Conservation (phyloP, 1,284 basidiomycete genomes). For the Clitocybe nebularis region DNA sequence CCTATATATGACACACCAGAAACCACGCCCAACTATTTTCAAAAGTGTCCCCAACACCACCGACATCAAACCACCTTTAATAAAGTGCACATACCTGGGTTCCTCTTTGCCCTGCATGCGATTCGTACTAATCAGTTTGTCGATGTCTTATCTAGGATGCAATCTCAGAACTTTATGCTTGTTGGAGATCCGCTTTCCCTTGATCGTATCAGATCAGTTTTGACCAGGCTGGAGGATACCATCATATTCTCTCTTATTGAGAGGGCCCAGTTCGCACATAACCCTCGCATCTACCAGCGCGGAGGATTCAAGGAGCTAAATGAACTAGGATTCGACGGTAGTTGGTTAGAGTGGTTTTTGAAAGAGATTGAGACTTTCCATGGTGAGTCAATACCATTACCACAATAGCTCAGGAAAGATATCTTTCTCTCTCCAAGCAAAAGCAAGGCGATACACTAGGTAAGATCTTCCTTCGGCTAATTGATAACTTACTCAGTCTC, state of each 20-base stretch:
- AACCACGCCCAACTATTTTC: too few species aligned
- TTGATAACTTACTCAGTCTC: constrained; percentile 8
- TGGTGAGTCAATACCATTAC: constrained; percentile 52
- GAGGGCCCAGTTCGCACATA: constrained; percentile 94
- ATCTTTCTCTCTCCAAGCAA: constrained; percentile 52
- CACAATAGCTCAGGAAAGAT: constrained; percentile 7
- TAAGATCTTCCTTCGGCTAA: constrained; percentile 27
- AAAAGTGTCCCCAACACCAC: too few species aligned
- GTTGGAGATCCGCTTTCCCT: constrained; percentile 77
- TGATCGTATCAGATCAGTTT: constrained; percentile 81
- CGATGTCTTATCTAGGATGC: too few species aligned
- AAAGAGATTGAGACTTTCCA: constrained; percentile 93
- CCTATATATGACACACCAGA: too few species aligned
- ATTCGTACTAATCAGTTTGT: constrained; percentile 2
- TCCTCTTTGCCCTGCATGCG: constrained; percentile 1
- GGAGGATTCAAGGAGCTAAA: constrained; percentile 78
- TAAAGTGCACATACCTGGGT: neutral
- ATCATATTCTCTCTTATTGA: constrained; percentile 98
- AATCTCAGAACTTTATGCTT: constrained; percentile 68
- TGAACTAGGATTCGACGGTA: constrained; percentile 72
- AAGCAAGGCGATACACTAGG: constrained; percentile 91
- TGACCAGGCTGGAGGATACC: constrained; percentile 93
- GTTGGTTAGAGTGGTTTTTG: constrained; percentile 97
- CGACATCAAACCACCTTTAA: neutral
- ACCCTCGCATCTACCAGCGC: constrained; percentile 84